These are phyloP conservation scores for Cladosporium sp. DNA, from an alignment of 2,329 filamentous ascomycete species.

Conservation along the genomic window DNA sequence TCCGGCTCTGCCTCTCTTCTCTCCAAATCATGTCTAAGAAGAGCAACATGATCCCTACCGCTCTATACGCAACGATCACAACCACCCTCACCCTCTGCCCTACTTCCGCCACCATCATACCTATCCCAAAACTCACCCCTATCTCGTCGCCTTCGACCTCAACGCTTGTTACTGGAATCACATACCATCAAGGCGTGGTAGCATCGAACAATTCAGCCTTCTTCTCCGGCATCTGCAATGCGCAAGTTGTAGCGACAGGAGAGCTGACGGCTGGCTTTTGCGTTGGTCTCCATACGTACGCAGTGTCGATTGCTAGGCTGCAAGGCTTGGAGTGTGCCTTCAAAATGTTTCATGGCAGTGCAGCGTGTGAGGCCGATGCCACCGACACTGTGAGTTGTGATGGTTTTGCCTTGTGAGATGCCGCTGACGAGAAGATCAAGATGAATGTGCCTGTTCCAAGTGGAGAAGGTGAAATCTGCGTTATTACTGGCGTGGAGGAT, in stretches of 20 bases:
- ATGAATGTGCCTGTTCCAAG: constrained; percentile 9
- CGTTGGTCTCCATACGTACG: constrained; percentile 11
- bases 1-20: neutral
- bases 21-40: neutral
- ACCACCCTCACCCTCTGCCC: constrained; percentile 9
- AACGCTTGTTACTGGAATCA: neutral
- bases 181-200: constrained; percentile 14
- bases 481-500: constrained; percentile 13
- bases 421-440: neutral
- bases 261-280: constrained; percentile 11
- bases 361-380: constrained; percentile 5
- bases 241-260: neutral
- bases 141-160: neutral
- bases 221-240: constrained; percentile 1
- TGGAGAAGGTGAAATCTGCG: constrained; percentile 2
- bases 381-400: constrained; percentile 1
- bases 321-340: constrained; percentile 12
- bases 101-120: neutral
- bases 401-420: neutral
- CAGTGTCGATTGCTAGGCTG: constrained; percentile 1
- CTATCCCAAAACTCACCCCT: neutral
- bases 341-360: constrained; percentile 12
- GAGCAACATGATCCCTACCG: neutral
- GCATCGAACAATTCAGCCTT: neutral
- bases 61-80: neutral